Evolutionary conservation across 768 basidiomycete species (phyloP), one percentile per base, ranked within the genome.

Genomic region (Agrocybe praecox): DNA sequence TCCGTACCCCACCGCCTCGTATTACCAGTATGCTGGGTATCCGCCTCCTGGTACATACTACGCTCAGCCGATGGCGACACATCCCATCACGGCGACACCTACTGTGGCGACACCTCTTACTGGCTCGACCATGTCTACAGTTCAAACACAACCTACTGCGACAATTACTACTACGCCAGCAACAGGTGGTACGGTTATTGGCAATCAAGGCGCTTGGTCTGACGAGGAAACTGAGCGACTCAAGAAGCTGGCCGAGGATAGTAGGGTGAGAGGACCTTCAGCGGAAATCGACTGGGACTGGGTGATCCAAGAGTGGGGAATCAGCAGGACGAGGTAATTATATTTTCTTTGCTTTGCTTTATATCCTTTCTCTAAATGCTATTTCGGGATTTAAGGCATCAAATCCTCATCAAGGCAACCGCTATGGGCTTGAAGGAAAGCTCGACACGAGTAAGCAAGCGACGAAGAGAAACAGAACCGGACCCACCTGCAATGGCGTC

Each of bases 281-380:
- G 83, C 84, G 12, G 87, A 88, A 56, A 86, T 88, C 40, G 88
- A 89, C 49, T 94, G 91, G 91, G 91, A 92, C 68, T 84, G 86
- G 75, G 80, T 93, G 21, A 83, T 87, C 49, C 76, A 76, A 48
- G 82, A 88, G 63, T 92, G 89, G 85, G 91, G 91, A 4, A 80
- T 80, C 58, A 83, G 83, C 36, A 79, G 91, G 52, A 86, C 91
- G 53, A 85, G 88, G 91, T 89, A 59, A 47, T 74, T 73, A 24
- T 54, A 52, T 43, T 17, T 26, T 15, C 33, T 18, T 36, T 51
- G 18, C 24, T 29, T 22, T 34, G 12, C n/a, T 36, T 46, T 45
- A 53, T 56, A 23, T 14, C 14, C 43, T 40, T 26, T 23, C 47
- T 15, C 50, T 32, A 51, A 47, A 24, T 49, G 36, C 36, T 34